Conservation (phyloP, 2,329 filamentous ascomycete genomes). For the Hypoxylon rubiginosum region DNA sequence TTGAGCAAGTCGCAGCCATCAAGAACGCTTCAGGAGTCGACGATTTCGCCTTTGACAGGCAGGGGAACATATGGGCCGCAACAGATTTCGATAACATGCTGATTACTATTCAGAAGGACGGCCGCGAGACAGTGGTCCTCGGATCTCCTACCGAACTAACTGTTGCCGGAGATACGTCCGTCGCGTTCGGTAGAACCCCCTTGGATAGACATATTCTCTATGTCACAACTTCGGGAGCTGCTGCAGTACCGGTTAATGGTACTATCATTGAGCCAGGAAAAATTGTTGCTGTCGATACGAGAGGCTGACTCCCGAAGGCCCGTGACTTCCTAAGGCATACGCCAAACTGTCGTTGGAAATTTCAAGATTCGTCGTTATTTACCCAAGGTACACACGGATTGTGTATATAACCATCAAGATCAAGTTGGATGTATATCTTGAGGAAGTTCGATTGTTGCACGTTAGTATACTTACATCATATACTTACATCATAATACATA, state of each 20-base stretch:
- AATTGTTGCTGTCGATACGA: conserved; percentile 37
- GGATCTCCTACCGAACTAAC: conserved; percentile 25
- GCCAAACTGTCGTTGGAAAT: background rate
- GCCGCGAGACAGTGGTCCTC: conserved; percentile 6
- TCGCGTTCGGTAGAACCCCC: conserved; percentile 26
- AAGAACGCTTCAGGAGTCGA: conserved; percentile 16
- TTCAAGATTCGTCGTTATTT: background rate
- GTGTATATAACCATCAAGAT: background rate
- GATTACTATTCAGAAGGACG: conserved; percentile 14
- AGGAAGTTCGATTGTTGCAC: background rate
- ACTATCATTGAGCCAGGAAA: conserved; percentile 36
- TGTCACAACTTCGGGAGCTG: conserved; percentile 31
- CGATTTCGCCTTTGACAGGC: conserved; percentile 32
- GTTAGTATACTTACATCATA: background rate
- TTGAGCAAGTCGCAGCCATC: conserved; percentile 28
- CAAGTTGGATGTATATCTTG: too few relatives aligned
- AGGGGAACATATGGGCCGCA: conserved; percentile 32
- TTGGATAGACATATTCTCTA: conserved; percentile 29
- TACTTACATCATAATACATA: background rate
- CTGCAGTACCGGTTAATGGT: conserved; percentile 35
- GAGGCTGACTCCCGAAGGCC: conserved; percentile 15
- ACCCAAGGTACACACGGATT: background rate
- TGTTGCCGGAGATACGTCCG: conserved; percentile 23
- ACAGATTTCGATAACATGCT: conserved; percentile 32
- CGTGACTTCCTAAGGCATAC: too few relatives aligned